phyloP scores from a whole-genome alignment of 1,284 basidiomycete genomes.

The Phellopilus nigrolimitatus region DNA sequence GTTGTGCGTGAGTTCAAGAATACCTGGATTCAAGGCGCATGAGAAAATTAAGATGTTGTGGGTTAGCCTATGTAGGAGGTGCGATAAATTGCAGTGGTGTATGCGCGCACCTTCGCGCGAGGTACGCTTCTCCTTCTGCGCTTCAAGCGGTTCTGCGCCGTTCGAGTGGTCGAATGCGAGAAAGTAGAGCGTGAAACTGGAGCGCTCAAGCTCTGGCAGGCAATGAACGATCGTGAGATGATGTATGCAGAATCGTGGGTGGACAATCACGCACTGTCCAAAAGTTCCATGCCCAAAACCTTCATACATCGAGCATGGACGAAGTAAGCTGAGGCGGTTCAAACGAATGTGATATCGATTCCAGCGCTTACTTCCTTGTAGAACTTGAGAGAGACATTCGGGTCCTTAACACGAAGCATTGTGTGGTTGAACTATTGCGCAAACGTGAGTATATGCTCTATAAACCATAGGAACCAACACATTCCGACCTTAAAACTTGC shows the following conservation, averaged over 20 bases:
- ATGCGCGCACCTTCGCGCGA: conserved; percentile 55
- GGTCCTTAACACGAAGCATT: conserved; percentile 89
- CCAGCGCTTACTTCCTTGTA: conserved; percentile 55
- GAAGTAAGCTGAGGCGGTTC: conserved; percentile 6
- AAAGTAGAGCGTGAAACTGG: conserved; percentile 78
- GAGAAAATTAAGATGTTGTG: not conserved
- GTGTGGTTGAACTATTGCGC: conserved; percentile 78
- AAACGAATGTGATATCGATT: conserved; percentile 7
- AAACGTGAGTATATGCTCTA: not conserved
- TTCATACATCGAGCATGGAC: conserved; percentile 29
- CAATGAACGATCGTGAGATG: conserved; percentile 7
- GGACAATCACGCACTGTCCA: conserved; percentile 47
- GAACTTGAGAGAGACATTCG: conserved; percentile 71
- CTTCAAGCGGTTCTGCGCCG: conserved; percentile 41
- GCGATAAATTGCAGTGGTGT: conserved; percentile 32
- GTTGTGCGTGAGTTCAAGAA: conserved; percentile 88
- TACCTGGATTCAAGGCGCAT: conserved; percentile 37
- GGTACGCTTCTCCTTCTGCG: conserved; percentile 44
- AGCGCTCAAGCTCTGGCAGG: conserved; percentile 42
- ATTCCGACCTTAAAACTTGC: conserved; percentile 63
- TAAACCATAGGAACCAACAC: too few species aligned
- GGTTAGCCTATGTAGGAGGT: not conserved
- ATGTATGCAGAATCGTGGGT: conserved; percentile 3
- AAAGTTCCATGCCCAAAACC: conserved; percentile 84
- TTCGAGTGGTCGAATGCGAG: conserved; percentile 66